Percentiles rank a stretch among this genome's conserved stretches.
Evolutionary conservation across 371 early-diverging fungal genomes (phyloP).

Genomic region (Rhizopus delemar): DNA sequence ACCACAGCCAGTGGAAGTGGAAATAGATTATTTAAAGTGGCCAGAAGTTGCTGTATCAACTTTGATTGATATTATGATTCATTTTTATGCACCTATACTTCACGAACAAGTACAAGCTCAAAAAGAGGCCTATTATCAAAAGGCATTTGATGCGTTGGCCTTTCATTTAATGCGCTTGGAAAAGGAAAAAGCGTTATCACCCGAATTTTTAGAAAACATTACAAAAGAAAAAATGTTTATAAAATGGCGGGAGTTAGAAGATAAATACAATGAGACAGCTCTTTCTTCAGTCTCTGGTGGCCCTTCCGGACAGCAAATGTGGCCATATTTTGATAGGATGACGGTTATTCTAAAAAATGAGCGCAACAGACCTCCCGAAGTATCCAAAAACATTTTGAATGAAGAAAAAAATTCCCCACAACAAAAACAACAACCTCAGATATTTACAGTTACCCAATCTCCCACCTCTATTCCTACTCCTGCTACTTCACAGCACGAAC

Average conservation of each 20-base stretch:
- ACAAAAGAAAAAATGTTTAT: background rate
- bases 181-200: background rate
- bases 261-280: background rate
- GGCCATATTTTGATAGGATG: background rate
- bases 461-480: too few species aligned
- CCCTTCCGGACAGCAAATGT: background rate
- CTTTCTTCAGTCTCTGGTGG: background rate
- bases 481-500: too few species aligned
- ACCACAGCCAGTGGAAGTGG: too few species aligned
- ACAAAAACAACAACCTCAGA: background rate
- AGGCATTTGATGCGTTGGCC: background rate
- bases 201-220: background rate
- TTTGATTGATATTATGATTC: background rate
- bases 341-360: background rate
- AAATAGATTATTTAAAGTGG: background rate
- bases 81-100: background rate
- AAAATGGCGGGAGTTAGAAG: slow-evolving; percentile 1
- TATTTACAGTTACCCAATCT: too few species aligned
- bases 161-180: background rate
- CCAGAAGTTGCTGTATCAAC: background rate
- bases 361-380: background rate
- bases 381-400: background rate
- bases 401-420: background rate
- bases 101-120: background rate
- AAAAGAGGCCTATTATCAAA: background rate